These are phyloP conservation scores for Penicillium paneum DNA, from an alignment of 2,329 filamentous ascomycete species.

Conservation along the genomic window DNA sequence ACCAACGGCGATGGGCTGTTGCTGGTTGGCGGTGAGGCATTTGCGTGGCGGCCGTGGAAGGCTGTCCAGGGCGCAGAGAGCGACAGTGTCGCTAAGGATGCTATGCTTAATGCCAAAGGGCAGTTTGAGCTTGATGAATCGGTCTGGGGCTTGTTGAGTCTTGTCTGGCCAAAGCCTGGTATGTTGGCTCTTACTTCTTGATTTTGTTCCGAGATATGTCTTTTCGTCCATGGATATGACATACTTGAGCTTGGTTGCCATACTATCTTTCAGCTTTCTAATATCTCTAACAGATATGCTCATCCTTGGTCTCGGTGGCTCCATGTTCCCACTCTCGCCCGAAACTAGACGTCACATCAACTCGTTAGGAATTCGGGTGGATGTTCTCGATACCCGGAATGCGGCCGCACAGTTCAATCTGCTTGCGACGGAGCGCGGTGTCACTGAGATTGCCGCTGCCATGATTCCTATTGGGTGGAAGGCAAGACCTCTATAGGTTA, in stretches of 20 bases:
- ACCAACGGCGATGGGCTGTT: slow-evolving; percentile 68
- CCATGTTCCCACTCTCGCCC: slow-evolving; percentile 72
- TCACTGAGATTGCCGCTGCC: slow-evolving; percentile 79
- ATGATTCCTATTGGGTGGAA: slow-evolving; percentile 83
- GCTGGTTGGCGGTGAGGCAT: slow-evolving; percentile 81
- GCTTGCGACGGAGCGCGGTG: slow-evolving; percentile 87
- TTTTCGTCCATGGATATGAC: not conserved
- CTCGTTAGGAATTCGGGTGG: slow-evolving; percentile 76
- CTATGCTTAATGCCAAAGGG: slow-evolving; percentile 69
- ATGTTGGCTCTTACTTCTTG: slow-evolving; percentile 33
- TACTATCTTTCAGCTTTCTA: not conserved
- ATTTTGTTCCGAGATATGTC: not conserved
- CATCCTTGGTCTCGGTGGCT: slow-evolving; percentile 79
- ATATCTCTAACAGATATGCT: slow-evolving; percentile 63
- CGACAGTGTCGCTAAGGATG: slow-evolving; percentile 34
- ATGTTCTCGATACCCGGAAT: slow-evolving; percentile 88
- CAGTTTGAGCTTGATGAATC: slow-evolving; percentile 73
- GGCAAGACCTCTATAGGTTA: slow-evolving; percentile 33
- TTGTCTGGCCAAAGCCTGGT: slow-evolving; percentile 90
- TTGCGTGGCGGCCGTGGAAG: slow-evolving; percentile 82
- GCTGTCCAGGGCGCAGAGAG: slow-evolving; percentile 35
- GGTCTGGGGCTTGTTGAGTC: slow-evolving; percentile 70
- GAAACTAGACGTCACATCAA: slow-evolving; percentile 69
- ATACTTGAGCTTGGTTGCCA: not conserved
- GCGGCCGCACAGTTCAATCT: slow-evolving; percentile 93